Conservation (phyloP, 1,284 basidiomycete species). For the Takashimella koratensis region DNA sequence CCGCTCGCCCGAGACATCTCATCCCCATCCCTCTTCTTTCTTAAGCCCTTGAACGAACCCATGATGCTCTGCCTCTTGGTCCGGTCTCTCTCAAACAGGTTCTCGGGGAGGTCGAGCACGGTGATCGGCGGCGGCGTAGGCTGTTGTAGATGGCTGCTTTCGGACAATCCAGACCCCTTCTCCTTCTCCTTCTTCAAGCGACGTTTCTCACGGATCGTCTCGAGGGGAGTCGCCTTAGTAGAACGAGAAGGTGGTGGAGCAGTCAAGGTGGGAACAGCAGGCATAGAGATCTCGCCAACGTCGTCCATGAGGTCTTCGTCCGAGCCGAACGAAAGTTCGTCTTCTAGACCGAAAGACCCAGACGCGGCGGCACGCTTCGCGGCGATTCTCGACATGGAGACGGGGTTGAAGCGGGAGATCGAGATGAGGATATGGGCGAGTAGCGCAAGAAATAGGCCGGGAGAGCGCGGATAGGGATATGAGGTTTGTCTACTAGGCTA, state of each 20-base stretch:
- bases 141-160: background rate
- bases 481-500: background rate
- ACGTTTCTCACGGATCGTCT: background rate
- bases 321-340: slow-evolving; percentile 38
- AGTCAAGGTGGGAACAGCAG: background rate
- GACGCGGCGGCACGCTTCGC: background rate
- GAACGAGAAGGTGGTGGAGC: slow-evolving; percentile 2
- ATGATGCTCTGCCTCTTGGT: slow-evolving; percentile 22
- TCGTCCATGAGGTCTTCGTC: slow-evolving; percentile 39
- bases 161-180: background rate
- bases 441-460: background rate
- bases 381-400: background rate
- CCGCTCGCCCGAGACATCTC: background rate
- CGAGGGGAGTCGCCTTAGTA: background rate
- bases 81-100: slow-evolving; percentile 11
- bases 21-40: slow-evolving; percentile 8
- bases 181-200: slow-evolving; percentile 9
- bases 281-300: slow-evolving; percentile 27
- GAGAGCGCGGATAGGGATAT: background rate
- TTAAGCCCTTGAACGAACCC: slow-evolving; percentile 21
- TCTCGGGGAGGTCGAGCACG: slow-evolving; percentile 20
- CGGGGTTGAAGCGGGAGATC: slow-evolving; percentile 4
- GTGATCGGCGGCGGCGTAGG: slow-evolving; percentile 22
- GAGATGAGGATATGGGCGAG: slow-evolving; percentile 1
- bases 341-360: slow-evolving; percentile 35